Evolutionary conservation across 768 basidiomycete genomes (phyloP).

Genomic region (Suillus brevipes): DNA sequence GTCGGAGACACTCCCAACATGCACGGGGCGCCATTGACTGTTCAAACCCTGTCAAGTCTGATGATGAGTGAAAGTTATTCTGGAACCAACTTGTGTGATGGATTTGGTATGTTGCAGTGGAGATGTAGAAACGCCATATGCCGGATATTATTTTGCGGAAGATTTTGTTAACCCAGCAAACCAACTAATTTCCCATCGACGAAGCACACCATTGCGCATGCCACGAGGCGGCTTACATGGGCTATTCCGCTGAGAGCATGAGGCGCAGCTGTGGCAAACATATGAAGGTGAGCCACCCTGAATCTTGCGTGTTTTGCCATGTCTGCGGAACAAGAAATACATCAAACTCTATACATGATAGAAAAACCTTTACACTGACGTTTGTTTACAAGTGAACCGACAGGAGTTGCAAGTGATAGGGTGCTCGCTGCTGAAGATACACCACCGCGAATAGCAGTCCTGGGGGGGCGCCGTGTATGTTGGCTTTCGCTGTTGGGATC

Average conservation of each 20-base stretch:
- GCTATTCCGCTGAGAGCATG: conserved; percentile 17
- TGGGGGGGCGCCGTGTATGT: conserved; percentile 33
- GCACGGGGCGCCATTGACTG: neutral
- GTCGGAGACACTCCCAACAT: neutral
- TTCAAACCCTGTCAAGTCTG: neutral
- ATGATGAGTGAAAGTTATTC: neutral
- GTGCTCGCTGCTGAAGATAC: conserved; percentile 32
- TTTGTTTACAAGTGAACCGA: neutral
- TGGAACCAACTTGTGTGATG: neutral
- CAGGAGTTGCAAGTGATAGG: conserved; percentile 16
- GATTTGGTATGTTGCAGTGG: neutral
- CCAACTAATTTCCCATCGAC: neutral
- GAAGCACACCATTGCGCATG: neutral
- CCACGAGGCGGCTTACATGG: conserved; percentile 25
- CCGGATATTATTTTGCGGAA: neutral
- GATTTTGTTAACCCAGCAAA: neutral
- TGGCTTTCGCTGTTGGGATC: conserved; percentile 12
- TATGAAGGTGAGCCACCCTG: conserved; percentile 33
- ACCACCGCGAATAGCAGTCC: conserved; percentile 32
- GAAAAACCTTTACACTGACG: neutral
- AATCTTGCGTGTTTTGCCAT: conserved; percentile 31
- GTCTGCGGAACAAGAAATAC: conserved; percentile 12
- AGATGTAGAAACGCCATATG: neutral
- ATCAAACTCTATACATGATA: neutral
- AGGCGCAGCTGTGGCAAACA: conserved; percentile 28